Evolutionary conservation across 768 basidiomycete species (phyloP), one percentile per base, ranked within the genome.

Genomic region (Amanita polypyramis): DNA sequence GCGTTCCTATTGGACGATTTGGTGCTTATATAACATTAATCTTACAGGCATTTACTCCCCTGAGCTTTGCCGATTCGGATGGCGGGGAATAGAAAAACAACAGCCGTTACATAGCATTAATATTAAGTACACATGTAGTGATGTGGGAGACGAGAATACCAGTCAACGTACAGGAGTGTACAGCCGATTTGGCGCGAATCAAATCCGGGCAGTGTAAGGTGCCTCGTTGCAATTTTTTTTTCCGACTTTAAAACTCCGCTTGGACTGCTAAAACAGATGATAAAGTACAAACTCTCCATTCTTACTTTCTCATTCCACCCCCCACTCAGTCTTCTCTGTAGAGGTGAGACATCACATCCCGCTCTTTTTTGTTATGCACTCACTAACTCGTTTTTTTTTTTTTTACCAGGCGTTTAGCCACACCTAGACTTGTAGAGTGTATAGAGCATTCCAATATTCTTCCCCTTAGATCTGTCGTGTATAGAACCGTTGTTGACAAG

Each of bases 1-100:
- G 49, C 32, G 55, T 52, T 49, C 57, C 49, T 52, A 55, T 45
- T 49, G 54, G 45, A 38, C 59, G 56, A 54, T 55, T 42, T 43
- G 50, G 9, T 55, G 55, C 55, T 52, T 52, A 53, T 33, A 19
- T 52, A 53, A 47, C 55, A 55, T 47, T 44, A 41, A 45, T 49
- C 43, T 52, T 47, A 14, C 53, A 77, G 75, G 68, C 67, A 21
- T 77, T 77, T 56, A 62, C 62, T 51, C 75, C 75, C 23, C 61
- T 77, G 37, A 74, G 64, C 32, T 77, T 77, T 62, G 71, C 66
- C 23, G 64, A 64, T 59, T 53, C 60, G 34, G 68, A 68, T 46
- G 46, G 51, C 25, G 68, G 64, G 53, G 68, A 69, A 45, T 71
- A 60, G 65, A 50, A 47, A 29, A 20, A 38, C 21, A 9, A 5